A percentile compares a stretch with the other conserved stretches of the same genome.
Evolutionary conservation across 2,329 filamentous ascomycete genomes (phyloP).

Genomic region (Trichophyton mentagrophytes): DNA sequence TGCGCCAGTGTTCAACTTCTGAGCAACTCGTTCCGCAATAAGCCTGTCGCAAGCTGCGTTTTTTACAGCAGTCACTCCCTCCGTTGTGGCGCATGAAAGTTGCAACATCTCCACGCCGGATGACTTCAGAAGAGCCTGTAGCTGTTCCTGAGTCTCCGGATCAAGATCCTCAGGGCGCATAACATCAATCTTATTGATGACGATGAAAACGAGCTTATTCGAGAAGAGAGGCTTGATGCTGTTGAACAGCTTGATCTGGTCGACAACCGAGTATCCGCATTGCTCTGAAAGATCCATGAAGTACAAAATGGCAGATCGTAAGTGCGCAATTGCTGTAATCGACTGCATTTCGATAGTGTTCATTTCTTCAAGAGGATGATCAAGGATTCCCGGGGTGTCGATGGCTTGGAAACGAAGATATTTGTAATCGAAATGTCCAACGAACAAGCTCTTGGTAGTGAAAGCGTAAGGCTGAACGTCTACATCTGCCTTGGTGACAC

Average conservation of each 20-base stretch:
- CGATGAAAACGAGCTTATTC: conserved; percentile 93
- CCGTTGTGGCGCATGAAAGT: conserved; percentile 85
- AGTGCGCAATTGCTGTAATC: conserved; percentile 93
- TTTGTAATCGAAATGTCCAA: conserved; percentile 97
- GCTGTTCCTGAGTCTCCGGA: conserved; percentile 58
- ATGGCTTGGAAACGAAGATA: conserved; percentile 84
- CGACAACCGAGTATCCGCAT: conserved; percentile 84
- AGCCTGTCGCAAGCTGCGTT: conserved; percentile 88
- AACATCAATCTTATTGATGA: conserved; percentile 97
- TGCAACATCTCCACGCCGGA: conserved; percentile 88
- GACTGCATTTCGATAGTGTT: conserved; percentile 99
- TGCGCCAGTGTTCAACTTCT: conserved; percentile 84
- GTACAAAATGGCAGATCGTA: conserved; percentile 88
- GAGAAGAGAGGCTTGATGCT: conserved; percentile 94
- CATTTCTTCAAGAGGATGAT: conserved; percentile 97
- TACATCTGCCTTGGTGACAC: conserved; percentile 85
- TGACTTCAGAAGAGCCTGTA: conserved; percentile 69
- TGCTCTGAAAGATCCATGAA: conserved; percentile 98
- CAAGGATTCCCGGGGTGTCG: conserved; percentile 95
- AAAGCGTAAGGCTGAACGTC: conserved; percentile 97
- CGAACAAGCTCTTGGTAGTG: conserved; percentile 93
- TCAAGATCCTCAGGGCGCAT: conserved; percentile 77
- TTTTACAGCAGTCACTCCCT: conserved; percentile 88
- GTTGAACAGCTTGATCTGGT: conserved; percentile 89
- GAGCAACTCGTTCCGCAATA: conserved; percentile 81